Base-by-base conservation (phyloP, 164 flowering plant genomes). In the Vitis riparia region DNA sequence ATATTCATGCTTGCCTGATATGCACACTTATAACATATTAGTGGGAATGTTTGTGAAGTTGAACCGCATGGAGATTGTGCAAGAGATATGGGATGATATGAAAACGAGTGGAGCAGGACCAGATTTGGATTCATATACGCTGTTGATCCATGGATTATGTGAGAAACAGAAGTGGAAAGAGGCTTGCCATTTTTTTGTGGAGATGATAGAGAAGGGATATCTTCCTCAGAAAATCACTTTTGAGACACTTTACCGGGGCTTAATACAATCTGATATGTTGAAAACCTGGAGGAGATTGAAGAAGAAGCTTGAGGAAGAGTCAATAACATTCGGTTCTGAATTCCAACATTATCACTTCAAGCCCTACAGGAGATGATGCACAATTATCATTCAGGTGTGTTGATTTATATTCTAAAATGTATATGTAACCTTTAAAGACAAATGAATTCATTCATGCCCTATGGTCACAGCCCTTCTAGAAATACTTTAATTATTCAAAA, bases 261-360 rank as follows among this genome's bases (percentile, higher is more conserved):
- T 96, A 55, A 91, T 93, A 73, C 97, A 91, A 59, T 80, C 97
- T 53, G 89, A 91, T 78, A 91, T 85, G 97, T 71, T 92, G 83
- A 88, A 91, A 76, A 92, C 97, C 68, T 96, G 98, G 98, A 87
- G 94, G 72, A 91, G 97, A 73, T 82, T 96, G 87, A 89, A 96
- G 83, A 93, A 88, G 73, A 96, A 84, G 78, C 95, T 96, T 19
- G 98, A 91, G 47, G 88, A 89, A 70, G 99, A 95, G 75, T 87
- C 97, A 0, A 76, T 89, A 53, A 80, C 87, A 29, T 95, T 93
- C 76, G 89, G 90, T 60, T 78, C 90, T 9, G 98, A 93, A 78
- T 93, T 90, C 52, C 82, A 91, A 61, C 67, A 80, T 16, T 91
- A 86, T 70, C 91, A 82, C 52, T 79, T 96, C 27, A 84, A 89